Evolutionary conservation across 169 alveolate species (phyloP).

Genomic region (Plasmodium blacklocki): DNA sequence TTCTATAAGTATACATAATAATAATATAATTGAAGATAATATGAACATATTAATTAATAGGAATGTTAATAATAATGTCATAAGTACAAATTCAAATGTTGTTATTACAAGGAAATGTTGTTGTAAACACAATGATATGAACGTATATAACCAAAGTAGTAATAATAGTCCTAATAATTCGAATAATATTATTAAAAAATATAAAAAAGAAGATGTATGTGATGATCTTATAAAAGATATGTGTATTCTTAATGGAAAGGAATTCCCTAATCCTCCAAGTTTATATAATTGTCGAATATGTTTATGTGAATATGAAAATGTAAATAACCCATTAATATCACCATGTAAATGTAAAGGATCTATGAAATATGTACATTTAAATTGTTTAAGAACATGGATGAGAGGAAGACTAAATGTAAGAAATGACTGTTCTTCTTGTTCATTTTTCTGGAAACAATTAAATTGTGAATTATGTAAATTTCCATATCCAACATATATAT

Average conservation of each 20-base stretch:
- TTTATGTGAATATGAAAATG: conserved; percentile 88
- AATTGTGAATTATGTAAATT: conserved; percentile 95
- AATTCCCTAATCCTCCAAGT: conserved; percentile 19
- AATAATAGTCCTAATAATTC: too few relatives aligned
- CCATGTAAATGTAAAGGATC: conserved; percentile 98
- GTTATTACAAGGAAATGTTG: too few relatives aligned
- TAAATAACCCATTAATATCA: conserved; percentile 93
- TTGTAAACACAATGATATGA: too few relatives aligned
- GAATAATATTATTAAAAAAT: background rate
- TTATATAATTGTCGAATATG: conserved; percentile 91
- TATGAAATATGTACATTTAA: conserved; percentile 94
- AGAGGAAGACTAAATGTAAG: conserved; percentile 87
- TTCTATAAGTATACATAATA: too few relatives aligned
- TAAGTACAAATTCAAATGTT: too few relatives aligned
- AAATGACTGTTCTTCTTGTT: conserved; percentile 76
- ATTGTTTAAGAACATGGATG: conserved; percentile 95
- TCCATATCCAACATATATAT: conserved; percentile 88
- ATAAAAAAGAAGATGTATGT: background rate
- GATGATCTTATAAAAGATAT: background rate
- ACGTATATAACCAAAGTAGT: too few relatives aligned
- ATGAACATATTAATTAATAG: too few relatives aligned
- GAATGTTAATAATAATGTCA: too few relatives aligned
- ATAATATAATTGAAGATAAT: too few relatives aligned
- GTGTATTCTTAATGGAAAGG: background rate
- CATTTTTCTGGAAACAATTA: conserved; percentile 91